A percentile compares a stretch with the other conserved stretches of the same genome.
phyloP scores from a whole-genome alignment of 768 basidiomycete species.

The Mycena pura region DNA sequence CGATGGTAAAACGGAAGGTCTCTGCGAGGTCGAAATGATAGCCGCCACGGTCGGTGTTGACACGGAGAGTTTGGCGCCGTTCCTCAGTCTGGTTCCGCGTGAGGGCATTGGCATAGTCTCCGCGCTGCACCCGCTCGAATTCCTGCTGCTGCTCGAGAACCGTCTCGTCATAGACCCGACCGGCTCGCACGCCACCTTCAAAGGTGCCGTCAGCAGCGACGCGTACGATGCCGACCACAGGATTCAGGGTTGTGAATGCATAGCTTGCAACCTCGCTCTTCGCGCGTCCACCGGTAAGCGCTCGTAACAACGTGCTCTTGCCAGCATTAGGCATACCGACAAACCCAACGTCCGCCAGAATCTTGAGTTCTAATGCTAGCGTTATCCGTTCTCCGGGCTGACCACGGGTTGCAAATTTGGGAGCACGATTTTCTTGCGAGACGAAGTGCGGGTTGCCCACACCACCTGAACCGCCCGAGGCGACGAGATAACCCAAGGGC shows the following conservation, averaged over 20 bases:
- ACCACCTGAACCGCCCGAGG: slow-evolving; percentile 81
- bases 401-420: slow-evolving; percentile 87
- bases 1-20: slow-evolving; percentile 89
- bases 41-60: slow-evolving; percentile 41
- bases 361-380: slow-evolving; percentile 90
- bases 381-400: slow-evolving; percentile 78
- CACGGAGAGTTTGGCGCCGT: slow-evolving; percentile 12
- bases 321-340: slow-evolving; percentile 97
- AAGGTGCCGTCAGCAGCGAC: slow-evolving; percentile 81
- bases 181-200: slow-evolving; percentile 61
- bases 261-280: slow-evolving; percentile 88
- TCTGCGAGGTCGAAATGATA: slow-evolving; percentile 70
- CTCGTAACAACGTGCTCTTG: slow-evolving; percentile 90
- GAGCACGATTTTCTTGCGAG: slow-evolving; percentile 71
- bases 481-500: slow-evolving; percentile 68
- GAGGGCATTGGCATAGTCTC: slow-evolving; percentile 55
- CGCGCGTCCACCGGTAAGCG: slow-evolving; percentile 85
- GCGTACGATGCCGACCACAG: slow-evolving; percentile 89
- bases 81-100: slow-evolving; percentile 55
- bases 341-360: slow-evolving; percentile 92
- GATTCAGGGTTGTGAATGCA: slow-evolving; percentile 95
- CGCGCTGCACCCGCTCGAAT: slow-evolving; percentile 54
- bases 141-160: slow-evolving; percentile 56
- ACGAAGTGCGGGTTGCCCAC: slow-evolving; percentile 90
- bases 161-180: slow-evolving; percentile 72